Evolutionary conservation across 768 basidiomycete species (phyloP), one percentile per base, ranked within the genome.

Genomic region (Cantharellus cinnabarinus): DNA sequence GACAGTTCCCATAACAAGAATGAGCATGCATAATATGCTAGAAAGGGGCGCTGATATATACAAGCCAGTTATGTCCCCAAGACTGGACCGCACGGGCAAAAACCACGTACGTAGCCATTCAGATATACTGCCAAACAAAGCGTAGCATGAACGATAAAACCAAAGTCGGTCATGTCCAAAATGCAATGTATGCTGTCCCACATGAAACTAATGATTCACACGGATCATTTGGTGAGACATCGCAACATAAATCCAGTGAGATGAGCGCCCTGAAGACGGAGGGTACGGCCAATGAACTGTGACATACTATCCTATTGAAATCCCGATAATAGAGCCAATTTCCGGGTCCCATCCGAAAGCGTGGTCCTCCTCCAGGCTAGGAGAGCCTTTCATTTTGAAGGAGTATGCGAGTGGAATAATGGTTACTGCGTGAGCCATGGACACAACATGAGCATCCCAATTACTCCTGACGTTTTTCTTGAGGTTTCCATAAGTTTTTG

Each of bases 111-210:
- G 41, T 34, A 38, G 42, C 4, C 41, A 42, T n/a, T 48, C 7
- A 4, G 3, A 52, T 40, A 50, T 61, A 14, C 35, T 38, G 15
- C 42, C 38, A 50, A 38, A 65, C 73, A 53, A 64, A 38, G 7
- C 5, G 10, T 50, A 72, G 87, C 89, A 65, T 94, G 89, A 14
- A 82, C 63, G 1, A 89, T 78, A 63, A 89, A 89, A 4, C 85
- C 88, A 3, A 80, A 56, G 59, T 85, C 82, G 55, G 76, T 74
- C 64, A 77, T 84, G 68, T 87, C 80, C 57, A 83, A 58, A 34
- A 82, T 69, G 4, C 80, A 77, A 68, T 89, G 70, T 37, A 86
- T 60, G 0, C 76, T 75, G 65, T 94, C 89, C 89, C 89, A 94
- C 20, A 90, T 63, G 68, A 94, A 91, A 66, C 65, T 66, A 41